These are phyloP conservation scores for Coleophoma crateriformis DNA, from an alignment of 2,329 filamentous ascomycete species.

Conservation along the genomic window DNA sequence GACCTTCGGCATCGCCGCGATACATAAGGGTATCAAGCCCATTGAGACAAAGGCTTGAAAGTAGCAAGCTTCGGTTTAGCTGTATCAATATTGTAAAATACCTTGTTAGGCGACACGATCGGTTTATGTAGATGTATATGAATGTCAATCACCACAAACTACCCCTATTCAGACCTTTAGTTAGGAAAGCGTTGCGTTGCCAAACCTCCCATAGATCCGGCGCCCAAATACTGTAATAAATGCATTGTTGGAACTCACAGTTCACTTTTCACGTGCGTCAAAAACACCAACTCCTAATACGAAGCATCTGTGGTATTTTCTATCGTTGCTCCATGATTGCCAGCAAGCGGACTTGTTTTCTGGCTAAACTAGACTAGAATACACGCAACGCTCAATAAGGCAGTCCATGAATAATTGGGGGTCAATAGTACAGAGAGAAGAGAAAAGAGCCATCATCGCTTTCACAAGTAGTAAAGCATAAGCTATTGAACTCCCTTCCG, in stretches of 20 bases:
- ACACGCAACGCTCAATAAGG: conserved; percentile 28
- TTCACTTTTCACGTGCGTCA: too few species aligned
- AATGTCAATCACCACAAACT: too few species aligned
- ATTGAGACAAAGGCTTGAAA: conserved; percentile 2
- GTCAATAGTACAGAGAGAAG: conserved; percentile 27
- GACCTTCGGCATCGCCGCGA: conserved; percentile 87
- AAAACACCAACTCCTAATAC: conserved; percentile 3
- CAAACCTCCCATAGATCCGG: too few species aligned
- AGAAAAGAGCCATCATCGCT: conserved; percentile 27
- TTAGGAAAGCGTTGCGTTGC: too few species aligned
- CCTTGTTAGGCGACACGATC: too few species aligned
- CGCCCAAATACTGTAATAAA: too few species aligned
- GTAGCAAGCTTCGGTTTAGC: too few species aligned
- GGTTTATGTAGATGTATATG: too few species aligned
- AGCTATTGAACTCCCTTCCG: conserved; percentile 27
- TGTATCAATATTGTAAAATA: background rate
- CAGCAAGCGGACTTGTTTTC: conserved; percentile 21
- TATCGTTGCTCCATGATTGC: conserved; percentile 18
- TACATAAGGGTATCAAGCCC: conserved; percentile 94
- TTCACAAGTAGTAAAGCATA: conserved; percentile 22
- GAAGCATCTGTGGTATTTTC: conserved; percentile 23
- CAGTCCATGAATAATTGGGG: conserved; percentile 19
- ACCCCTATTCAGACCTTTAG: too few species aligned
- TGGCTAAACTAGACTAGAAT: conserved; percentile 21
- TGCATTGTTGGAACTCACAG: too few species aligned